A percentile compares a stretch with the other conserved stretches of the same genome.
Conservation (phyloP, 2,329 filamentous ascomycete genomes). For the Nemania sp. region DNA sequence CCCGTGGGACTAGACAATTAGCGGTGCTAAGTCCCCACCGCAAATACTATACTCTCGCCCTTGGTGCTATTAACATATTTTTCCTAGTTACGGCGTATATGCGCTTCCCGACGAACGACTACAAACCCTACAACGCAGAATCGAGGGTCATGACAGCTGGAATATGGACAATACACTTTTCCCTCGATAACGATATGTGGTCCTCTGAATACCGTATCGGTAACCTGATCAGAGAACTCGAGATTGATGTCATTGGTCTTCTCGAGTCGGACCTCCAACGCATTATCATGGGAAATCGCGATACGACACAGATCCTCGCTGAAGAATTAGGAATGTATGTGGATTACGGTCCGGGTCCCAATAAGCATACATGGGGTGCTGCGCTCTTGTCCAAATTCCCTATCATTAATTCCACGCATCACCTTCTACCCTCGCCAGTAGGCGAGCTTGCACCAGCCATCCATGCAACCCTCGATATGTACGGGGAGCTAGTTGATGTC, state of each 20-base stretch:
- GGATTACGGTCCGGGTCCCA: conserved; percentile 95
- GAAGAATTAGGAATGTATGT: conserved; percentile 99
- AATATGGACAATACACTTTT: conserved; percentile 99
- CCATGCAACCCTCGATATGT: conserved; percentile 94
- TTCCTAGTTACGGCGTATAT: conserved; percentile 85
- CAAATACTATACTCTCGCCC: conserved; percentile 66
- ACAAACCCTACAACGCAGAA: conserved; percentile 87
- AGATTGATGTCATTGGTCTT: conserved; percentile 96
- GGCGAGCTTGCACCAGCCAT: conserved; percentile 96
- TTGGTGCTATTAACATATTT: conserved; percentile 82
- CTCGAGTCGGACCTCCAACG: conserved; percentile 93
- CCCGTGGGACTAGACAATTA: conserved; percentile 53
- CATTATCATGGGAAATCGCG: conserved; percentile 99
- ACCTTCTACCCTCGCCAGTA: conserved; percentile 91
- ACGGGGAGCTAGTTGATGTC: conserved; percentile 89
- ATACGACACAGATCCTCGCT: conserved; percentile 93
- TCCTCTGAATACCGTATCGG: conserved; percentile 94
- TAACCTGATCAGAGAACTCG: conserved; percentile 90
- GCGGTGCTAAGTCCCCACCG: conserved; percentile 58
- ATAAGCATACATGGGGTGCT: conserved; percentile 98
- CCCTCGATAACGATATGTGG: conserved; percentile 99
- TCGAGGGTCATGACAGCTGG: conserved; percentile 91
- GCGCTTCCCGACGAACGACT: conserved; percentile 93
- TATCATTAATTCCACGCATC: conserved; percentile 96
- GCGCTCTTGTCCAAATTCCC: conserved; percentile 97